Base-by-base conservation (phyloP, 2,329 filamentous ascomycete species). In the Ilyonectria robusta region DNA sequence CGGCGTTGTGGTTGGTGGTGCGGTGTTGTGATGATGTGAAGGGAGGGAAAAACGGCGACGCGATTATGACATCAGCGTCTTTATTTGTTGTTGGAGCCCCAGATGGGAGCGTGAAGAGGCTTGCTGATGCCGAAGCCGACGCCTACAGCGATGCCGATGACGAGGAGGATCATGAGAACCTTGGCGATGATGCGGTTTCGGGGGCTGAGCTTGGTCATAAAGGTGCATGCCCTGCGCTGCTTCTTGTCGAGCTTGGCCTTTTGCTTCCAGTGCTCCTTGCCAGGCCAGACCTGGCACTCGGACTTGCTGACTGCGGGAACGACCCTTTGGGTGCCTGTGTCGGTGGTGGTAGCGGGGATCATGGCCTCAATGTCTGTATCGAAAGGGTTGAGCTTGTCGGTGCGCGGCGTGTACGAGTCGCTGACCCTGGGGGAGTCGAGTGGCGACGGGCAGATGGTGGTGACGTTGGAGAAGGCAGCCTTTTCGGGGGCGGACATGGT, bases 41-140 rank as follows among this genome's bases (percentile, higher is more conserved):
- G 7, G 46, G 53, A 15, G 23, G 21, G 15, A 11, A 26, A 8
- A 11, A 19, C 46, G 54, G 29, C 62, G 63, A 53, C 53, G 53
- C 35, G 46, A 35, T 54, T 33, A 10, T 57, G 29, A 13, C 15
- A 60, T 21, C 35, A 31, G 26, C 26, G 35, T 42, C 57, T 62
- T 70, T 55, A 56, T 61, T 73, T 66, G 65, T 76, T 71, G 23
- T 78, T 74, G 70, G 79, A 78, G 75, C 83, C 78, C 88, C 88
- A 91, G 70, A 90, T 87, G 17, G 84, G 83, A n/a, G 88, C 88
- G 13, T 86, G 85, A 1, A 90, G 81, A 3, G 87, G 84, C 78
- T 88, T 90, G 82, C 87, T 90, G 71, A 91, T 82, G 55, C 89
- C 89, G 51, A 91, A 83, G 23, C 89, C 89, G 23, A 91, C 80